Evolutionary conservation across 768 basidiomycete genomes (phyloP), one percentile per base, ranked within the genome.

Genomic region (Termitomyces sp.): DNA sequence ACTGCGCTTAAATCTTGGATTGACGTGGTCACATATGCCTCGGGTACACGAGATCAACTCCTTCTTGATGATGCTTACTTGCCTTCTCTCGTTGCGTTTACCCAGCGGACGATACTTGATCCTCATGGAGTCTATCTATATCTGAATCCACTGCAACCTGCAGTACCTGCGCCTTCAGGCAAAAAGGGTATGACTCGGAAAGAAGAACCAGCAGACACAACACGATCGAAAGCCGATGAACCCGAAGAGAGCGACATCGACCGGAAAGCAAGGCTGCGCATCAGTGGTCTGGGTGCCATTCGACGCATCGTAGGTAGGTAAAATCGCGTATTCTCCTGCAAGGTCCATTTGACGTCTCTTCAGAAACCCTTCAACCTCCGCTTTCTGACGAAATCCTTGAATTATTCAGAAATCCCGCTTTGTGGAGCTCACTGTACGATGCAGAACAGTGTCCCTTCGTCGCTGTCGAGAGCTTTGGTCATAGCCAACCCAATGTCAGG

Each of bases 211-310:
- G 78, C 78, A 36, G 66, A 65, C 49, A 61, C 63, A 7, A 46
- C 67, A 6, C 70, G 80, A 18, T 64, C 71, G n/a, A 83, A 79
- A 61, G 64, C 69, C 0, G 87, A 88, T 22, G 82, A 82, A 24
- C 76, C 79, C 2, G 87, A 89, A 53, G 92, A 94, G 70, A 80
- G 70, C 45, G 85, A 87, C 52, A 66, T 70, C n/a, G 92, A 94
- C 64, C 72, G 87, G 46, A 79, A 76, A 48, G 90, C 87, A 8
- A 77, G 92, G 52, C 61, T 93, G 50, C 77, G 92, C 20, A 79
- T 88, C 13, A 81, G 83, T 32, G 87, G 83, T 3, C 74, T 93
- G 18, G 88, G 88, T 13, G 82, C 81, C 7, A 61, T 89, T 11
- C 75, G 75, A 59, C 89, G 85, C 81, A 66, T 87, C 3, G 52